Conservation (phyloP, 225 moss, liverwort and hornwort genomes). For the Straminergon stramineum region DNA sequence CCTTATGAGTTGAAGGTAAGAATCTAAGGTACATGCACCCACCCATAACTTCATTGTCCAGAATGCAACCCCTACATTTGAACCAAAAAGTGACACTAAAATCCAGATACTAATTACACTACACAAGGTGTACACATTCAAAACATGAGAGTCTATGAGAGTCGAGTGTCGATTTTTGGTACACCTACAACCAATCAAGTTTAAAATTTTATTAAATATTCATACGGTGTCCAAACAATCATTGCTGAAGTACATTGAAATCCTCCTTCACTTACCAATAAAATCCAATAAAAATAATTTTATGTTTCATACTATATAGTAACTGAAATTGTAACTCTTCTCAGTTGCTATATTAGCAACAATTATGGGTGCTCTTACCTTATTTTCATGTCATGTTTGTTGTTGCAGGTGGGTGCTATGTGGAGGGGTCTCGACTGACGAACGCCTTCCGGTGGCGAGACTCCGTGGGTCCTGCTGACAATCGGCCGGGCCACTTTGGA, state of each 20-base stretch:
- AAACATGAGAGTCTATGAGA: background rate
- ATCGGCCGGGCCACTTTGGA: conserved; percentile 83
- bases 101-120: background rate
- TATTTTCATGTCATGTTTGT: too few relatives aligned
- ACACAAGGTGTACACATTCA: background rate
- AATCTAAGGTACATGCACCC: background rate
- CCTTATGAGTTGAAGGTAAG: background rate
- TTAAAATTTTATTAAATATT: background rate
- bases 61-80: background rate
- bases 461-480: conserved; percentile 68
- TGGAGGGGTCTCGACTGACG: conserved; percentile 57
- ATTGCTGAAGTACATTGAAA: background rate
- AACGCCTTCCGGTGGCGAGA: conserved; percentile 97
- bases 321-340: too few relatives aligned
- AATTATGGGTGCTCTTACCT: background rate
- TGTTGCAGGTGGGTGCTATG: conserved; percentile 76
- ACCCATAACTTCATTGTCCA: background rate
- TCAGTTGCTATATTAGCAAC: background rate
- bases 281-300: background rate
- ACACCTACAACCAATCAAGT: too few relatives aligned
- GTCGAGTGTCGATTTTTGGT: fast-evolving
- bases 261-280: background rate
- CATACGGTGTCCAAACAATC: background rate
- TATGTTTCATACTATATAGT: background rate
- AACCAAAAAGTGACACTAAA: background rate